phyloP scores from a whole-genome alignment of 2,329 filamentous ascomycete genomes.

The Arachnopeziza araneosa region DNA sequence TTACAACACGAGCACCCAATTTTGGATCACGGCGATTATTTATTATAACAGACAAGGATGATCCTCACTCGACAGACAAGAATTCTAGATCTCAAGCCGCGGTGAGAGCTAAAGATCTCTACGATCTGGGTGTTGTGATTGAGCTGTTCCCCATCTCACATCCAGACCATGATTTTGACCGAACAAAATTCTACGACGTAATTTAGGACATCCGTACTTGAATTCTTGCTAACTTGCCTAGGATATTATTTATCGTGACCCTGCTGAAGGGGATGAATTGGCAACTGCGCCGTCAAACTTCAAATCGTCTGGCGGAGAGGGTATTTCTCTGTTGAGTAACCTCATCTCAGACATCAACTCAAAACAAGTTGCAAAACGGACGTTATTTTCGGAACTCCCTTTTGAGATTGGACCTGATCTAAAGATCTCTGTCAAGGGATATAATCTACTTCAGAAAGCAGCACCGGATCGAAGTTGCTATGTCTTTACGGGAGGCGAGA shows the following conservation, averaged over 20 bases:
- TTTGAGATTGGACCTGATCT: slow-evolving; percentile 83
- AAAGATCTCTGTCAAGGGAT: slow-evolving; percentile 87
- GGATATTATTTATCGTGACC: slow-evolving; percentile 87
- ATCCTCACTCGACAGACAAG: slow-evolving; percentile 72
- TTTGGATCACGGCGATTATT: slow-evolving; percentile 92
- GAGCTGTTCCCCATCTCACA: slow-evolving; percentile 88
- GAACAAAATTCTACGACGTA: slow-evolving; percentile 87
- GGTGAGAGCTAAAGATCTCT: slow-evolving; percentile 87
- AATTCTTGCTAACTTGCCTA: slow-evolving; percentile 32
- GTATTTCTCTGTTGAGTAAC: slow-evolving; percentile 71
- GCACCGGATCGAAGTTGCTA: slow-evolving; percentile 77
- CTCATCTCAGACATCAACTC: slow-evolving; percentile 86
- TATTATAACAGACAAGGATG: slow-evolving; percentile 90
- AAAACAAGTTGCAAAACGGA: slow-evolving; percentile 77
- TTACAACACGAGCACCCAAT: slow-evolving; percentile 90
- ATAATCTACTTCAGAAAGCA: slow-evolving; percentile 81
- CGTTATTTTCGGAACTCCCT: slow-evolving; percentile 80
- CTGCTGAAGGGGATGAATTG: slow-evolving; percentile 63
- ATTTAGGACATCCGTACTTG: slow-evolving; percentile 19
- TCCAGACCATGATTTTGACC: slow-evolving; percentile 65
- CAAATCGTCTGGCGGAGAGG: slow-evolving; percentile 63
- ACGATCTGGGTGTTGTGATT: slow-evolving; percentile 86
- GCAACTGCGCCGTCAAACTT: slow-evolving; percentile 48
- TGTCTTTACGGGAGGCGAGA: slow-evolving; percentile 83
- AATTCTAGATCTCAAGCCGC: slow-evolving; percentile 68